Conservation (phyloP, 1,139 yeast genomes). For the Wickerhamomyces sp. region DNA sequence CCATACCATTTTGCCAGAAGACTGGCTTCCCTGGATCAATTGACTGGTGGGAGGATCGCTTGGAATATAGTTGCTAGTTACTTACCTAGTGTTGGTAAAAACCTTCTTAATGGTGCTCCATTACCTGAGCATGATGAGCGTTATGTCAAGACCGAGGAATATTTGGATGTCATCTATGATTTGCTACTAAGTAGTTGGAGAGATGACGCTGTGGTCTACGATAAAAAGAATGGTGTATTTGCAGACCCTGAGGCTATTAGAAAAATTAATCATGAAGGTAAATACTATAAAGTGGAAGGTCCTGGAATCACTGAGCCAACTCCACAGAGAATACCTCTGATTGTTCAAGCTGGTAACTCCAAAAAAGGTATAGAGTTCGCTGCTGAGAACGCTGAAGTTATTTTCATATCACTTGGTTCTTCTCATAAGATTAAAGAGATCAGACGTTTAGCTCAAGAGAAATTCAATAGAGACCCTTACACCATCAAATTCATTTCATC, state of each 20-base stretch:
- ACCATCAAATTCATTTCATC: constrained; percentile 33
- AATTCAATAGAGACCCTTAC: constrained; percentile 32
- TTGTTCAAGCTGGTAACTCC: constrained; percentile 47
- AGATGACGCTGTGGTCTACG: constrained; percentile 39
- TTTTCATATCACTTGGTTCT: constrained; percentile 30
- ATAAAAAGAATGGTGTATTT: constrained; percentile 31
- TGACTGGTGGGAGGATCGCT: constrained; percentile 41
- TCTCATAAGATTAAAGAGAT: constrained; percentile 28
- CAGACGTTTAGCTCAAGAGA: constrained; percentile 29
- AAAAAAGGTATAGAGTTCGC: constrained; percentile 40
- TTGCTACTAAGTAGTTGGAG: constrained; percentile 41
- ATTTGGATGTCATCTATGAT: constrained; percentile 39
- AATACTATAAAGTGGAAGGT: constrained; percentile 40
- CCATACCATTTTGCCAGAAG: constrained; percentile 42
- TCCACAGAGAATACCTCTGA: constrained; percentile 41
- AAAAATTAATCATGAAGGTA: constrained; percentile 37
- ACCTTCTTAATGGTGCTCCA: constrained; percentile 31
- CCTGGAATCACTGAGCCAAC: constrained; percentile 41
- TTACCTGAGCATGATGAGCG: constrained; percentile 33
- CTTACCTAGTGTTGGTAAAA: constrained; percentile 38
- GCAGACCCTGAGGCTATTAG: constrained; percentile 38
- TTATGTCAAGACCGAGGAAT: constrained; percentile 38
- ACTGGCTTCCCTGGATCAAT: constrained; percentile 37
- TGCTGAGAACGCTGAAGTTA: constrained; percentile 42
- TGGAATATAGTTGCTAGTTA: constrained; percentile 42